Evolutionary conservation across 176 grass and related monocot species (phyloP).

Genomic region (Carex kokanica): DNA sequence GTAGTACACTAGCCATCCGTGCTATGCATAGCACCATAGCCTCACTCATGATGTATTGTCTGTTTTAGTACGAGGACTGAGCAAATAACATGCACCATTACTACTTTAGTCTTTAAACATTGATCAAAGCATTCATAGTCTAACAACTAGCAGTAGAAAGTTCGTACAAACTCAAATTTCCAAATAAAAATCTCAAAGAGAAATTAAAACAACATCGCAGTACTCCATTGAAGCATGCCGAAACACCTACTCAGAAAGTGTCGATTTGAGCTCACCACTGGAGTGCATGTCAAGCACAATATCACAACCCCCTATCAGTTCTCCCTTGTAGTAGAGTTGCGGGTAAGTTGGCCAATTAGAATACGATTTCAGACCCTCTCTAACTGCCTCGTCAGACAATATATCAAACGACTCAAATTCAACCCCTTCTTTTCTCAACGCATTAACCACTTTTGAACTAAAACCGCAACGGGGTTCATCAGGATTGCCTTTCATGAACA

Average conservation of each 20-base stretch:
- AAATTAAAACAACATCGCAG: background rate
- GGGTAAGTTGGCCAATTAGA: slow-evolving; percentile 96
- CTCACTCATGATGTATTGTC: too few species aligned
- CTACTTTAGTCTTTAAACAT: background rate
- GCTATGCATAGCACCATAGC: too few species aligned
- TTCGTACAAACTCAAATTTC: background rate
- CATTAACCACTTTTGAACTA: slow-evolving; percentile 88
- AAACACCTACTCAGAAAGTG: slow-evolving; percentile 45
- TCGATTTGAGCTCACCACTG: slow-evolving; percentile 61
- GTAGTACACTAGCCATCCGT: too few species aligned
- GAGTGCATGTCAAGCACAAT: slow-evolving; percentile 81
- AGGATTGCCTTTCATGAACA: slow-evolving; percentile 96
- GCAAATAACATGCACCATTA: background rate
- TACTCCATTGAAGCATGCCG: slow-evolving; percentile 9
- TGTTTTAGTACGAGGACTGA: background rate
- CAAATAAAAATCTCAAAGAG: slow-evolving; percentile 13
- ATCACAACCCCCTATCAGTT: slow-evolving; percentile 87
- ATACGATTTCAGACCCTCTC: slow-evolving; percentile 83
- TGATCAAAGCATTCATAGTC: slow-evolving; percentile 22
- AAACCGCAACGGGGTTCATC: slow-evolving; percentile 77
- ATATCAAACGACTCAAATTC: slow-evolving; percentile 88
- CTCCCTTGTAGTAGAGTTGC: slow-evolving; percentile 93
- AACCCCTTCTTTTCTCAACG: slow-evolving; percentile 57
- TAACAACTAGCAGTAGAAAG: background rate
- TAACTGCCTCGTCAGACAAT: slow-evolving; percentile 66